phyloP scores from a whole-genome alignment of 208 protist genomes.

The Leishmania aethiopica region DNA sequence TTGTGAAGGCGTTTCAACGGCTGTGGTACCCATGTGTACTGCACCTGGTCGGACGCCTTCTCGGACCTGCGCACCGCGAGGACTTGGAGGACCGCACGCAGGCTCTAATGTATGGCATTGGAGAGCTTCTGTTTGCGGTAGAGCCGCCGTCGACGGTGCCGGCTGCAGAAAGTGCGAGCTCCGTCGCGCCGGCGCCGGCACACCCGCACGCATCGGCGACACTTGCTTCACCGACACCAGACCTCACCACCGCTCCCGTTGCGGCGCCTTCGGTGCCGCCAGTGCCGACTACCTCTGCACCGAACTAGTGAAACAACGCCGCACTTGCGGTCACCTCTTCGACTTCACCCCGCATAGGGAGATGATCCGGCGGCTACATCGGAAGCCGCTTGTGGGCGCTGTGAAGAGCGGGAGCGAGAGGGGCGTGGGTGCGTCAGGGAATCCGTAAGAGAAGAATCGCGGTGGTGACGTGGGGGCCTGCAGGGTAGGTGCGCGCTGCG shows the following conservation, averaged over 20 bases:
- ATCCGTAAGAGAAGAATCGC: not conserved
- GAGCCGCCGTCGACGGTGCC: conserved; percentile 6
- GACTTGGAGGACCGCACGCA: conserved; percentile 41
- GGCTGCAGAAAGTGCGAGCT: not conserved
- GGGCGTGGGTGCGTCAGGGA: not conserved
- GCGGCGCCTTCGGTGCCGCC: not conserved
- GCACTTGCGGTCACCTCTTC: not conserved
- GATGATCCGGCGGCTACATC: not conserved
- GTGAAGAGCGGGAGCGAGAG: not conserved
- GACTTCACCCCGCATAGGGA: not conserved
- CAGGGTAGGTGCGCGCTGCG: not conserved
- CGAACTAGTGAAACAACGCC: not conserved
- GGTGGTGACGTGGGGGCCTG: not conserved
- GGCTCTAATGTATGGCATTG: conserved; percentile 28
- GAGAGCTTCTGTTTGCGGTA: conserved; percentile 14
- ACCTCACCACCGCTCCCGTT: not conserved
- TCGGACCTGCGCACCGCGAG: conserved; percentile 58
- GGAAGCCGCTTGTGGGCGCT: not conserved
- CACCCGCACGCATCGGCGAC: not conserved
- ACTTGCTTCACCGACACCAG: not conserved
- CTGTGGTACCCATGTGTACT: conserved; percentile 74
- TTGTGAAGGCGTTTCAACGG: conserved; percentile 61
- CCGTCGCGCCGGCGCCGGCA: not conserved
- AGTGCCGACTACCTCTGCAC: not conserved
- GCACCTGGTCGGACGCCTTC: conserved; percentile 41